A percentile compares a stretch with the other conserved stretches of the same genome.
These are phyloP conservation scores for Suillus brevipes DNA, from an alignment of 768 basidiomycete genomes.

Conservation along the genomic window DNA sequence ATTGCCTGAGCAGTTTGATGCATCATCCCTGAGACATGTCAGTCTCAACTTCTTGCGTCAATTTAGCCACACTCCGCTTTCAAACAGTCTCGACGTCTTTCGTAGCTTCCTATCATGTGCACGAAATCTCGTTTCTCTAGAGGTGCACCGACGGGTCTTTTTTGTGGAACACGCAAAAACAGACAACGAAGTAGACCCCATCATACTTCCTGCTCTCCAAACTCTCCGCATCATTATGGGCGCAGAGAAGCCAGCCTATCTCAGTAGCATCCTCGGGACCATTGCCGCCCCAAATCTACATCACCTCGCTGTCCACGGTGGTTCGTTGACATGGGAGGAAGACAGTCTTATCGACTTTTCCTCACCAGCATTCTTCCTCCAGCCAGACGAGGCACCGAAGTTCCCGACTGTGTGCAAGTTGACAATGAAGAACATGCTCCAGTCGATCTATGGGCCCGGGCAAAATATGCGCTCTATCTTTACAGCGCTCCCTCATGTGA, in stretches of 20 bases:
- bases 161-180: background rate
- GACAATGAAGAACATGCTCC: conserved; percentile 5
- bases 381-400: background rate
- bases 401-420: background rate
- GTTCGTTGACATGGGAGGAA: background rate
- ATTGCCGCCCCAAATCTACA: background rate
- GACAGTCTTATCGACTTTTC: background rate
- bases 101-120: background rate
- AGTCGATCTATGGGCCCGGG: background rate
- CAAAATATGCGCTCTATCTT: background rate
- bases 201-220: background rate
- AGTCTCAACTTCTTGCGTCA: background rate
- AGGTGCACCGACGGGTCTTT: background rate
- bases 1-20: background rate
- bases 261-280: background rate
- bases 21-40: background rate
- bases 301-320: background rate
- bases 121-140: background rate
- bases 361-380: background rate
- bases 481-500: background rate
- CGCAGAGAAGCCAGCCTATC: background rate
- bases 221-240: background rate
- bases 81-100: background rate
- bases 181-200: background rate
- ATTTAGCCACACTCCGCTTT: background rate